phyloP scores from a whole-genome alignment of 305 asterid genomes.

The Solanum hybrid region DNA sequence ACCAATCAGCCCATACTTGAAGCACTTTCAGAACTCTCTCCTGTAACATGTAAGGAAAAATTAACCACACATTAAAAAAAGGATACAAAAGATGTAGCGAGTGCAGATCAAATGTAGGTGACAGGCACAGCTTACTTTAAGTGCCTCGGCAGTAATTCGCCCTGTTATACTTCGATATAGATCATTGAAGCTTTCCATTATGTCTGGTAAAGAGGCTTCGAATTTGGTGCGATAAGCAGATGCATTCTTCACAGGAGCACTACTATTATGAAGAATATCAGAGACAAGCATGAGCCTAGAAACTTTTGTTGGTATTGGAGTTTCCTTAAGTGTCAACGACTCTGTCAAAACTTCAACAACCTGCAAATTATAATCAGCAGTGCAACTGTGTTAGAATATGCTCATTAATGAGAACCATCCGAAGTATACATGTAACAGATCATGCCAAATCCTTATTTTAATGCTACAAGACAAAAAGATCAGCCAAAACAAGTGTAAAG shows the following conservation, averaged over 20 bases:
- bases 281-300: slow-evolving; percentile 99
- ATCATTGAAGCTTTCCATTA: slow-evolving; percentile 94
- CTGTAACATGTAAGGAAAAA: slow-evolving; percentile 31
- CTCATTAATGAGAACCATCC: not conserved
- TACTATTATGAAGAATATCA: slow-evolving; percentile 95
- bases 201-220: slow-evolving; percentile 80
- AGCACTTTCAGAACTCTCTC: slow-evolving; percentile 86
- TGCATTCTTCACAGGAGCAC: slow-evolving; percentile 95
- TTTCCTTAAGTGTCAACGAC: slow-evolving; percentile 94
- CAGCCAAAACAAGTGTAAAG: not conserved
- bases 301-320: slow-evolving; percentile 96
- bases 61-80: not conserved
- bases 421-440: not conserved
- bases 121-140: slow-evolving; percentile 43
- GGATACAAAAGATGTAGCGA: not conserved
- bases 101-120: not conserved
- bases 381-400: not conserved
- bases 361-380: slow-evolving; percentile 32
- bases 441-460: not conserved
- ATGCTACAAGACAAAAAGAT: not conserved
- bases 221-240: slow-evolving; percentile 95
- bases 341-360: slow-evolving; percentile 96
- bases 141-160: slow-evolving; percentile 93
- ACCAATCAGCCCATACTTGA: slow-evolving; percentile 99
- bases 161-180: slow-evolving; percentile 91